phyloP scores from a whole-genome alignment of 2,329 filamentous ascomycete species.

The Bipolaris sorokiniana region DNA sequence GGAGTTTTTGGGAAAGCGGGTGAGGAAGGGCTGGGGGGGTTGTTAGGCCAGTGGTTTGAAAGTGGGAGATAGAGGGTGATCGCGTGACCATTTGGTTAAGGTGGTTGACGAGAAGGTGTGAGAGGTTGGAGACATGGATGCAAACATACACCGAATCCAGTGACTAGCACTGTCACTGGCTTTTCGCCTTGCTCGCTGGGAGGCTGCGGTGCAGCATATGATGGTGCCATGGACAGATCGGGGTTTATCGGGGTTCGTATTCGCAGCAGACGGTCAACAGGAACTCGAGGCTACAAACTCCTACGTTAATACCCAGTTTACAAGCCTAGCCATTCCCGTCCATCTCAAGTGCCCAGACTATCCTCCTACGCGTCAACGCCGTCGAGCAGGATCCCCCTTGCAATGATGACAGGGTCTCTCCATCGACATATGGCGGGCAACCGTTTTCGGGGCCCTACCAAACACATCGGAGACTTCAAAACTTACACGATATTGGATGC shows the following conservation, averaged over 20 bases:
- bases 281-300: neutral
- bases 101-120: neutral
- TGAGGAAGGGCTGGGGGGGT: conserved; percentile 41
- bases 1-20: conserved; percentile 40
- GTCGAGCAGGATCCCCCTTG: neutral
- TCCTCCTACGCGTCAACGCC: neutral
- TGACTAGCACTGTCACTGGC: conserved; percentile 46
- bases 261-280: neutral
- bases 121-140: neutral
- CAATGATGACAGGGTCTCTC: neutral
- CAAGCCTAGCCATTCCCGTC: too few species aligned
- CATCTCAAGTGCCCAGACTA: neutral
- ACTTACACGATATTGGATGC: neutral
- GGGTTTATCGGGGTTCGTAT: neutral
- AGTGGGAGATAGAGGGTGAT: too few species aligned
- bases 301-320: too few species aligned
- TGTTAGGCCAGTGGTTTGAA: neutral
- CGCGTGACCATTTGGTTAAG: too few species aligned
- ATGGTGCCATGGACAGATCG: conserved; percentile 21
- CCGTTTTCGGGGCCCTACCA: neutral
- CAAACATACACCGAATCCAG: conserved; percentile 44
- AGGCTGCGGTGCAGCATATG: conserved; percentile 40
- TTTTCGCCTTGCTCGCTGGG: conserved; percentile 35
- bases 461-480: neutral
- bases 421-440: neutral